Evolutionary conservation across 371 early-diverging fungal species (phyloP), one percentile per base, ranked within the genome.

Genomic region (Lichtheimia ramosa): DNA sequence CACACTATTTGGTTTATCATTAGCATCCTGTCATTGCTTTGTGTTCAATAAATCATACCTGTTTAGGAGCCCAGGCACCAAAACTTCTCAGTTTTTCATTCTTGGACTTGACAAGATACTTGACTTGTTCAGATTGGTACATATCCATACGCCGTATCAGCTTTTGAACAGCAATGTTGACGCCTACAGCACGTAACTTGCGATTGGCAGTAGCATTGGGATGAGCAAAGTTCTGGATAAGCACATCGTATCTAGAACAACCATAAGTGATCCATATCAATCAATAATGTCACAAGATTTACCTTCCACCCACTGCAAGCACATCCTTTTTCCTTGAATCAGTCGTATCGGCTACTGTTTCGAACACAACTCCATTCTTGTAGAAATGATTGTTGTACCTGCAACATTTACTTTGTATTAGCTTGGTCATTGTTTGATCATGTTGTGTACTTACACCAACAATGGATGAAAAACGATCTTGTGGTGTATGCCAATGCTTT

Each of bases 261-360:
- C 34, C 10, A 34, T 34, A 8, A 34, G 34, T 10, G 10, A 8
- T 34, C 34, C 34, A 34, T 34, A 34, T 8, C 10, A 4, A 34
- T 34, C 1, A 8, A 8, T 10, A 0, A 34, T 34, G 10, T 10
- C 10, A 34, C 0, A 8, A 34, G 34, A 34, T 34, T 34, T 68
- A 79, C 74, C 87, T 76, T 24, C 94, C 94, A 27, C 94, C 94
- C 0, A 88, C 90, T 1, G 94, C 94, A 7, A 94, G 61, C 5
- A 94, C 84, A 56, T 92, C 93, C 57, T 83, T 86, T 41, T 56
- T 84, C 58, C 85, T 88, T 3, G 69, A 68, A 54, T 77, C 78
- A 43, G 66, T 58, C 3, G 84, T 83, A 56, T 84, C 79, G 3
- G 76, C 66, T 0, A 87, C 81, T 7, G 88, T 78, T 63, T 92